Evolutionary conservation across 495 filamentous ascomycete genomes (phyloP).

Genomic region (Niebla homalea): DNA sequence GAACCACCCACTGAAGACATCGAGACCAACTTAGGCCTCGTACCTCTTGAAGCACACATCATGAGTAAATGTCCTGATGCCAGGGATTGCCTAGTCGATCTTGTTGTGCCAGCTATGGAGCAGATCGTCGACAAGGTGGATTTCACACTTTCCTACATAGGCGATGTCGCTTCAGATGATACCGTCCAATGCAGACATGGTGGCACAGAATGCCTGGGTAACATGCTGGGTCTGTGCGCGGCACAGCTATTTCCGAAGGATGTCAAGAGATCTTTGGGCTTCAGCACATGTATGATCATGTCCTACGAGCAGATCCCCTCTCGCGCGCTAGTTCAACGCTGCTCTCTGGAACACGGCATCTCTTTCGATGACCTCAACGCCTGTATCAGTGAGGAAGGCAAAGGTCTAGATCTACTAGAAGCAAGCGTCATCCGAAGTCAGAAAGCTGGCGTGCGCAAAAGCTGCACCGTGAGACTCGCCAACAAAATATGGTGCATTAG

Average conservation of each 20-base stretch:
- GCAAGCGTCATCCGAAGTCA: conserved; percentile 60
- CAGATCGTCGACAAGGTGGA: conserved; percentile 69
- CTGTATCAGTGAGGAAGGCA: conserved; percentile 61
- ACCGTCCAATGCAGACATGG: conserved; percentile 79
- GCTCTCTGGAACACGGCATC: conserved; percentile 77
- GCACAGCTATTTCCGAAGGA: conserved; percentile 59
- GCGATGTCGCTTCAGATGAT: conserved; percentile 33
- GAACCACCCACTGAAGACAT: background rate
- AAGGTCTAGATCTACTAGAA: conserved; percentile 50
- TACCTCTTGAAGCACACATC: conserved; percentile 80
- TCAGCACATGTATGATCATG: conserved; percentile 71
- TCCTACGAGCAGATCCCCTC: conserved; percentile 65
- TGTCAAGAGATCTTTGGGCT: conserved; percentile 77
- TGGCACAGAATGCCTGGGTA: conserved; percentile 78
- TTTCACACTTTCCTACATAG: conserved; percentile 84
- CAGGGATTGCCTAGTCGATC: conserved; percentile 59
- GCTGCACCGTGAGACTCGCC: conserved; percentile 78
- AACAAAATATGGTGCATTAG: conserved; percentile 69
- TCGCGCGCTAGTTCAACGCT: conserved; percentile 60
- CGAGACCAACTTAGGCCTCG: conserved; percentile 23
- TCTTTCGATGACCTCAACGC: conserved; percentile 72
- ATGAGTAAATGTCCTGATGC: conserved; percentile 95
- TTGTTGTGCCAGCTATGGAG: conserved; percentile 81
- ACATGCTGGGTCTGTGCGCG: conserved; percentile 89
- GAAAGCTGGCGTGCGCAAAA: conserved; percentile 58